These are phyloP conservation scores for Auricularia sp. DNA, from an alignment of 768 basidiomycete genomes.

Conservation along the genomic window DNA sequence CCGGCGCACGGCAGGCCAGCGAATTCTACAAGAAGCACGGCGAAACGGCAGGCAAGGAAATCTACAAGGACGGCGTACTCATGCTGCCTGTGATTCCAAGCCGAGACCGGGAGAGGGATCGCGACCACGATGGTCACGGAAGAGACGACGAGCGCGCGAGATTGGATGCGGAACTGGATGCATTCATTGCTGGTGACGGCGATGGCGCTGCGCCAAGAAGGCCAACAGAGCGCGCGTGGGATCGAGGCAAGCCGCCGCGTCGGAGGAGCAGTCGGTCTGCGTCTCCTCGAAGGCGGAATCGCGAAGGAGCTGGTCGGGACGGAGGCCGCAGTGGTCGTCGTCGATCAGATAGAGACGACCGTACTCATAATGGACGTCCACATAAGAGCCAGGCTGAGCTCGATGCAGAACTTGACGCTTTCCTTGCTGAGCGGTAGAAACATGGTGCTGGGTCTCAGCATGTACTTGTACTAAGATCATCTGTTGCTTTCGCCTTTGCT, in stretches of 20 bases:
- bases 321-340: conserved; percentile 17
- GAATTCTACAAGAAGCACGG: conserved; percentile 76
- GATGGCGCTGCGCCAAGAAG: not conserved
- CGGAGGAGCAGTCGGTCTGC: conserved; percentile 11
- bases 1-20: conserved; percentile 61
- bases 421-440: conserved; percentile 18
- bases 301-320: conserved; percentile 7
- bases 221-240: not conserved
- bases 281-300: conserved; percentile 10
- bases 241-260: not conserved
- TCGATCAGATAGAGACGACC: conserved; percentile 19
- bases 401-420: conserved; percentile 76
- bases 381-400: conserved; percentile 64
- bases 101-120: not conserved
- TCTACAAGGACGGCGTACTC: not conserved
- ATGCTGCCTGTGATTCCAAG: not conserved
- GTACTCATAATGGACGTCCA: conserved; percentile 27
- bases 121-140: conserved; percentile 2
- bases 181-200: conserved; percentile 33
- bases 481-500: too few relatives aligned
- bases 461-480: not conserved
- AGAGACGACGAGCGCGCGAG: not conserved
- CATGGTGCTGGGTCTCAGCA: not conserved
- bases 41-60: conserved; percentile 49
- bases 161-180: conserved; percentile 48